Base-by-base conservation (phyloP, 371 early-diverging fungal genomes). In the Nematocida sp. region DNA sequence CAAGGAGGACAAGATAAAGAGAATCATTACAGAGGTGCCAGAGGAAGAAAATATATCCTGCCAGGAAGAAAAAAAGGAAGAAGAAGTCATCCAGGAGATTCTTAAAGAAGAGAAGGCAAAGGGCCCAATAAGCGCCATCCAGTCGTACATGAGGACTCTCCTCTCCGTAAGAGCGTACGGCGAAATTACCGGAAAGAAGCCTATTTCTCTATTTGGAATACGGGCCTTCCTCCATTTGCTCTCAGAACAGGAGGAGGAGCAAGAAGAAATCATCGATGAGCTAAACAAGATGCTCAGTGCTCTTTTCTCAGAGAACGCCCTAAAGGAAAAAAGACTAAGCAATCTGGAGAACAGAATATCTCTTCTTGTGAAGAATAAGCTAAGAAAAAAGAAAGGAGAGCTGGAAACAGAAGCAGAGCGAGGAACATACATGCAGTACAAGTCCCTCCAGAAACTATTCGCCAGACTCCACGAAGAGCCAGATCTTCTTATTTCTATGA, bases 391-490 rank as follows among this genome's bases (percentile, higher is more conserved):
- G 36, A 93, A 93, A 79, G 60, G 88, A 87, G 57, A 84, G 82
- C 45, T 55, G 9, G 77, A 36, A 35, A 69, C 25, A 28, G 28
- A 55, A 51, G 63, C 80, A 30, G 42, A 66, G 81, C 77, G 83
- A 82, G 68, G 53, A 20, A 65, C 80, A 20, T 75, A 67, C 83
- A 85, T 86, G 2, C 42, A 79, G 49, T 84, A 89, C 32, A 87
- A 87, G 48, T 84, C 85, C 23, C 84, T 90, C 63, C 94, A 96
- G 80, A 90, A 92, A 77, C 91, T 99, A 35, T 90, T 97, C 56
- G 94, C 97, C 78, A 66, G 91, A 35, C 85, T 99, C 32, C 97
- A 96, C 82, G 95, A 93, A 1, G 90, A 96, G 78, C 96, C 97
- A 3, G 79, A 84, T 32, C 92, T 96, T 77, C 83, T 97, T 53